phyloP scores from a whole-genome alignment of 2,329 filamentous ascomycete species.

The Talaromyces amestolkiae region DNA sequence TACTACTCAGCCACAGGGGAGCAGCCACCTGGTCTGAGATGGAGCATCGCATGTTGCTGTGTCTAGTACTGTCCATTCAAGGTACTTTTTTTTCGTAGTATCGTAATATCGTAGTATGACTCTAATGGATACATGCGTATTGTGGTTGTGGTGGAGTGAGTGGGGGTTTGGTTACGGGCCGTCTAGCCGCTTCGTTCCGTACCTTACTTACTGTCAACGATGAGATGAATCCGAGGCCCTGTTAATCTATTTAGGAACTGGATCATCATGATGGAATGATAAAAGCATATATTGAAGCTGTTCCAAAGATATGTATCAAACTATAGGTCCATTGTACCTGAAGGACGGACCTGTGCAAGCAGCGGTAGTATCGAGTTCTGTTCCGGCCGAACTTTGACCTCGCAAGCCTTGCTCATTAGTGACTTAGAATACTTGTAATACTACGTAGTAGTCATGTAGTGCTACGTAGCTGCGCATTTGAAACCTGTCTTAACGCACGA shows the following conservation, averaged over 20 bases:
- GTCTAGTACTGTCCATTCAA: background rate
- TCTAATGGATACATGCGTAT: background rate
- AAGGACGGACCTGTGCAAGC: no score
- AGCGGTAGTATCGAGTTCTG: background rate
- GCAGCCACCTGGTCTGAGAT: background rate
- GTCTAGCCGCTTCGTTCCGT: conserved; percentile 10
- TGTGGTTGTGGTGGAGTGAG: background rate
- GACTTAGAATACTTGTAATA: background rate
- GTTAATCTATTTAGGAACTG: background rate
- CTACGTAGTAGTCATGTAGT: background rate
- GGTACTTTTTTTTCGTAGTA: background rate
- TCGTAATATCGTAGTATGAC: no score
- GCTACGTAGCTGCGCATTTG: background rate
- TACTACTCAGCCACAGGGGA: background rate
- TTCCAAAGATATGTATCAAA: no score
- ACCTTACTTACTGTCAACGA: background rate
- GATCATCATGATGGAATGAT: background rate
- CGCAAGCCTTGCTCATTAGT: background rate
- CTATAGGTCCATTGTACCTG: no score
- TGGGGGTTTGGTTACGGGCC: conserved; percentile 4
- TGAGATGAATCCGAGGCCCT: background rate
- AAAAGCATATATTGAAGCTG: background rate
- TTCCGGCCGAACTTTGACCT: background rate
- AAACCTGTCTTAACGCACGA: background rate
- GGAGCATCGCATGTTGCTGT: background rate